phyloP scores from a whole-genome alignment of 768 basidiomycete genomes.

The Termitomyces sp. region DNA sequence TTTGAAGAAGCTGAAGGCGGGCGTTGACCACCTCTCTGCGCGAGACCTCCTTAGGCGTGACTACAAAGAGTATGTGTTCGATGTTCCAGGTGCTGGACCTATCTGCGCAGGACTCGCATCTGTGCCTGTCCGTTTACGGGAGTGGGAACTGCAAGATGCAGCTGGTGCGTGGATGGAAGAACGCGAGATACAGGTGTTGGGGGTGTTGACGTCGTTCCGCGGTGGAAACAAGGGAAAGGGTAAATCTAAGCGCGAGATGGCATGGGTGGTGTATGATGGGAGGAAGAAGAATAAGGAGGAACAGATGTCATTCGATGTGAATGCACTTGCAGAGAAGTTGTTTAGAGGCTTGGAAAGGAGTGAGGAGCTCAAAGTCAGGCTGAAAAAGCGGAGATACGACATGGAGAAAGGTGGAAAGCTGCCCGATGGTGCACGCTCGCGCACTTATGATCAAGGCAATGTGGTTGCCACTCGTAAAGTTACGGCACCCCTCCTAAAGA shows the following conservation, averaged over 20 bases:
- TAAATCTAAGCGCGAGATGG: slow-evolving; percentile 63
- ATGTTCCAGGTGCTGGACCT: slow-evolving; percentile 35
- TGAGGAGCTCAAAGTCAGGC: slow-evolving; percentile 43
- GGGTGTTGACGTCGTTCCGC: slow-evolving; percentile 74
- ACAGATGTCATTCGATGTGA: slow-evolving; percentile 21
- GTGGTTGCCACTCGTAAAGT: slow-evolving; percentile 57
- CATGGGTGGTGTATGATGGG: slow-evolving; percentile 53
- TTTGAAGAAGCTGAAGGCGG: slow-evolving; percentile 55
- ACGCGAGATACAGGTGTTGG: slow-evolving; percentile 60
- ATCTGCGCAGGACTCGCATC: slow-evolving; percentile 77
- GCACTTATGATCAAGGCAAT: slow-evolving; percentile 66
- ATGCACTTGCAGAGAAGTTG: slow-evolving; percentile 41
- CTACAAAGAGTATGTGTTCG: slow-evolving; percentile 77
- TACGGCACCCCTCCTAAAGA: slow-evolving; percentile 61
- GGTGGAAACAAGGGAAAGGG: slow-evolving; percentile 32
- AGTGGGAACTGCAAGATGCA: slow-evolving; percentile 44
- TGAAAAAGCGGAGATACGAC: slow-evolving; percentile 35
- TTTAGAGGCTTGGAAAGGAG: slow-evolving; percentile 57
- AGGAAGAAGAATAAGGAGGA: slow-evolving; percentile 21
- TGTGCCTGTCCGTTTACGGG: slow-evolving; percentile 65
- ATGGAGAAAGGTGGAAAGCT: slow-evolving; percentile 27
- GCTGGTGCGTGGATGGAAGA: slow-evolving; percentile 59
- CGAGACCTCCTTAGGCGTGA: slow-evolving; percentile 88
- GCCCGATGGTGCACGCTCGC: slow-evolving; percentile 31
- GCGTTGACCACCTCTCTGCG: slow-evolving; percentile 61